These are phyloP conservation scores for Allodekkera sacchari DNA, from an alignment of 805 yeast genomes.

Conservation along the genomic window DNA sequence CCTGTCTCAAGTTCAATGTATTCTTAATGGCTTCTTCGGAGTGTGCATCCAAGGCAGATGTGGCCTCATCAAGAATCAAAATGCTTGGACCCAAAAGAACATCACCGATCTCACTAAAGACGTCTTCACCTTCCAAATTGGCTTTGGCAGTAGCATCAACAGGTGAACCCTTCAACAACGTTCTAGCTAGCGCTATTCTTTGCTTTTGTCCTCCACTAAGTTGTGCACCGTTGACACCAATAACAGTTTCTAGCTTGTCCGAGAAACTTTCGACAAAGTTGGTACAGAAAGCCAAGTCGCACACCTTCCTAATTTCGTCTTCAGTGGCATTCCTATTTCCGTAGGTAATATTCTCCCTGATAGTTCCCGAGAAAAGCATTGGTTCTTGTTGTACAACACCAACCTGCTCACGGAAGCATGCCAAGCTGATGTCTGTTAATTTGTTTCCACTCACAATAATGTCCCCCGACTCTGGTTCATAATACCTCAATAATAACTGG, in stretches of 20 bases:
- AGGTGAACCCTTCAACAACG: slow-evolving; percentile 48
- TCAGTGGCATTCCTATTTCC: slow-evolving; percentile 57
- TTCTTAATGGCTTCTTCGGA: slow-evolving; percentile 80
- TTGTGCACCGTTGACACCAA: slow-evolving; percentile 84
- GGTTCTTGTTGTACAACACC: slow-evolving; percentile 97
- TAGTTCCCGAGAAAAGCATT: slow-evolving; percentile 74
- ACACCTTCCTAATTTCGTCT: slow-evolving; percentile 52
- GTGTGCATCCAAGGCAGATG: slow-evolving; percentile 85
- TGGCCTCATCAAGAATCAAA: slow-evolving; percentile 87
- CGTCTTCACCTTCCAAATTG: slow-evolving; percentile 5
- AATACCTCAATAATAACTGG: slow-evolving; percentile 70
- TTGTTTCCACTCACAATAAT: slow-evolving; percentile 59
- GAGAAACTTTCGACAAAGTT: slow-evolving; percentile 70
- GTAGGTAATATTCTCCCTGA: slow-evolving; percentile 75
- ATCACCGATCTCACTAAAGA: slow-evolving; percentile 17
- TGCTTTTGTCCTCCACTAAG: slow-evolving; percentile 95
- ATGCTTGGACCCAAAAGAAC: slow-evolving; percentile 51
- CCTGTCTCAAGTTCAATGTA: slow-evolving; percentile 50
- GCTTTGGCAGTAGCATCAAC: slow-evolving; percentile 6
- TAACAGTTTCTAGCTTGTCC: slow-evolving; percentile 67
- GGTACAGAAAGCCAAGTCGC: slow-evolving; percentile 64
- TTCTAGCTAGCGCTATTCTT: slow-evolving; percentile 84
- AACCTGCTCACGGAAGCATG: slow-evolving; percentile 60
- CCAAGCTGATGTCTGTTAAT: slow-evolving; percentile 57
- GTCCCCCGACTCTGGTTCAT: slow-evolving; percentile 65